A percentile compares a stretch with the other conserved stretches of the same genome.
phyloP scores from a whole-genome alignment of 2,329 filamentous ascomycete species.

The Pseudopyrenochaeta lycopersici region DNA sequence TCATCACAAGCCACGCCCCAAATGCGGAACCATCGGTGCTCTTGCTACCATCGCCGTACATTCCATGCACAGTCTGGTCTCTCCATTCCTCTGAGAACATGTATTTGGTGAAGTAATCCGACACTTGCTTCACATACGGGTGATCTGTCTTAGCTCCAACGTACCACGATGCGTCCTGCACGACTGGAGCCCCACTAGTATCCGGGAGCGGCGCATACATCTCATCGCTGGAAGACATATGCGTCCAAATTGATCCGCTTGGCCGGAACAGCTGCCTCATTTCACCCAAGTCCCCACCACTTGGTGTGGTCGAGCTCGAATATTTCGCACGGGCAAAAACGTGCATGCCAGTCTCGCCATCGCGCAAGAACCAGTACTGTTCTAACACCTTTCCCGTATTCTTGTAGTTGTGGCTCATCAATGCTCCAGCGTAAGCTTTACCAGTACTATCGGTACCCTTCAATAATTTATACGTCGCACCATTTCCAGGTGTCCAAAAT shows the following conservation, averaged over 20 bases:
- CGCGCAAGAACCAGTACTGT: slow-evolving; percentile 72
- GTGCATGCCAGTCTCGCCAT: slow-evolving; percentile 70
- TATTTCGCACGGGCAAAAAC: slow-evolving; percentile 69
- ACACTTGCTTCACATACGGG: slow-evolving; percentile 64
- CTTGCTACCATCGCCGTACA: slow-evolving; percentile 61
- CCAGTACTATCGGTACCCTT: slow-evolving; percentile 61
- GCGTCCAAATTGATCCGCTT: slow-evolving; percentile 68
- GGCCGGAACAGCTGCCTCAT: slow-evolving; percentile 69
- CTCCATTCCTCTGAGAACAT: slow-evolving; percentile 68
- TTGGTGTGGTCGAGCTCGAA: slow-evolving; percentile 65
- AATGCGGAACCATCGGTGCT: slow-evolving; percentile 63
- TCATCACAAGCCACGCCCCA: slow-evolving; percentile 71
- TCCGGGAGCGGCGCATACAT: slow-evolving; percentile 64
- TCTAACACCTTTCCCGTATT: slow-evolving; percentile 67
- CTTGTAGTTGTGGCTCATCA: slow-evolving; percentile 67
- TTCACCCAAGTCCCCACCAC: slow-evolving; percentile 67
- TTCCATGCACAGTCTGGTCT: slow-evolving; percentile 66
- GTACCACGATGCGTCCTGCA: slow-evolving; percentile 72
- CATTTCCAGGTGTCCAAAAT: slow-evolving; percentile 67
- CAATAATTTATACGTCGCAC: slow-evolving; percentile 61
- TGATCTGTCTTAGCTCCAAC: slow-evolving; percentile 64
- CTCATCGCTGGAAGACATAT: slow-evolving; percentile 64
- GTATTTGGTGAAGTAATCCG: slow-evolving; percentile 73
- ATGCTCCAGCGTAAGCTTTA: slow-evolving; percentile 65
- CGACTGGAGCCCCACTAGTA: slow-evolving; percentile 55